Conservation (phyloP, 306 rosid genomes). For the Cyamopsis tetragonoloba region DNA sequence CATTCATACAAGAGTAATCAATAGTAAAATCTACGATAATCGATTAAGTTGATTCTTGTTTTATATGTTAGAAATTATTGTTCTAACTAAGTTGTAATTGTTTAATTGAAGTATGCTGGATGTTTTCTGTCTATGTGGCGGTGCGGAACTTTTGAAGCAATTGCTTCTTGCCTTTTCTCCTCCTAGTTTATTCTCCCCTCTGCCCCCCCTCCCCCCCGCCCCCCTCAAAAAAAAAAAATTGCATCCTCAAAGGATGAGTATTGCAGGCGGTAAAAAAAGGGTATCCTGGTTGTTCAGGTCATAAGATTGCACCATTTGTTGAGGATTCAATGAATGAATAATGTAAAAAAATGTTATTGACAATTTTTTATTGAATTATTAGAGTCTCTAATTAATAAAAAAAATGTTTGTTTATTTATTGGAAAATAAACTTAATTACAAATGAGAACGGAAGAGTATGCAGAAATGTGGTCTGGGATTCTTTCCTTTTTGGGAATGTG, state of each 20-base stretch:
- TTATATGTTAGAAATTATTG: background rate
- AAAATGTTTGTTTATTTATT: background rate
- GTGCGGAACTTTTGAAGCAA: constrained; percentile 7
- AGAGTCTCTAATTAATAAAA: background rate
- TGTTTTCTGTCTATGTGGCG: constrained; percentile 4
- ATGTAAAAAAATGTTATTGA: background rate
- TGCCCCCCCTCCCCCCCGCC: too few relatives aligned
- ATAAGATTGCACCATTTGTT: too few relatives aligned
- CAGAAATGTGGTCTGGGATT: background rate
- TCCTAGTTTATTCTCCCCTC: too few relatives aligned
- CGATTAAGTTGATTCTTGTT: constrained; percentile 1
- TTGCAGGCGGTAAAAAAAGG: too few relatives aligned
- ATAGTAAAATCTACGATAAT: background rate
- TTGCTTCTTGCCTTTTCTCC: background rate
- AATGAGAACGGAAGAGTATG: background rate
- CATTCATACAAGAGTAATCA: background rate
- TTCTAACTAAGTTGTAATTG: constrained; percentile 12
- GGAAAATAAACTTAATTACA: background rate
- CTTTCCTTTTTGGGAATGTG: background rate
- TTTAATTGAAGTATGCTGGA: background rate
- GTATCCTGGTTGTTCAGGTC: too few relatives aligned
- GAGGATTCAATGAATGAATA: background rate
- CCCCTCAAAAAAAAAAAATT: too few relatives aligned
- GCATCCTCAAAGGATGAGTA: too few relatives aligned
- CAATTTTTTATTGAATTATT: background rate